phyloP scores from a whole-genome alignment of 208 protist species.

The Phytomonas sp. region DNA sequence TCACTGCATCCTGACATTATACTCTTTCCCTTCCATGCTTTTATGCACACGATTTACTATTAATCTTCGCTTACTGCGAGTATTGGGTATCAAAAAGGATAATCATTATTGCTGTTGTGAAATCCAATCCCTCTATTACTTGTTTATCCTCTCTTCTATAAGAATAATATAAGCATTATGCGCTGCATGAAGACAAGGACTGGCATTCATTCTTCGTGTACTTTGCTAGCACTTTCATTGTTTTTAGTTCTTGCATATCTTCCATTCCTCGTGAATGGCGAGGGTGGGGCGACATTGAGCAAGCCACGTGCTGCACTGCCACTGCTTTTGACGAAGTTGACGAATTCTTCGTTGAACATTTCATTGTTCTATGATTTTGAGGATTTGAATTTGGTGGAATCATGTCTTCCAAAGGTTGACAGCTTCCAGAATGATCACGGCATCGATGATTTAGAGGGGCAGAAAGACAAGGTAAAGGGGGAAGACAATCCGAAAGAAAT shows the following conservation, averaged over 20 bases:
- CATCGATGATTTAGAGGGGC: neutral
- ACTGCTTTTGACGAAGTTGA: neutral
- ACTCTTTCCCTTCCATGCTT: neutral
- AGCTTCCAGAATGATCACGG: neutral
- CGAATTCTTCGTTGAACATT: neutral
- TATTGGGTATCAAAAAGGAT: neutral
- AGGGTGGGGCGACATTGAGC: neutral
- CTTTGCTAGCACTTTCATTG: neutral
- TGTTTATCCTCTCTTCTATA: neutral
- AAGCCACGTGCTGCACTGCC: neutral
- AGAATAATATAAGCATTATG: neutral
- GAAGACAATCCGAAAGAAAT: neutral
- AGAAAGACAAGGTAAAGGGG: neutral
- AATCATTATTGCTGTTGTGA: neutral
- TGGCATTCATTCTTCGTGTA: neutral
- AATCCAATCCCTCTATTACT: neutral
- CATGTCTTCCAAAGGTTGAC: neutral
- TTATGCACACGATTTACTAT: conserved; percentile 2
- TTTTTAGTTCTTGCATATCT: neutral
- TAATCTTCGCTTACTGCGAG: neutral
- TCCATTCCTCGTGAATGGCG: neutral
- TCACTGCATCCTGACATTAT: conserved; percentile 9
- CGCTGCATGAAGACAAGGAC: neutral
- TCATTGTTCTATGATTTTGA: neutral
- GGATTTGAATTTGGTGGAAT: neutral